phyloP scores from a whole-genome alignment of 1,284 basidiomycete species.

The Quambalaria eucalypti region DNA sequence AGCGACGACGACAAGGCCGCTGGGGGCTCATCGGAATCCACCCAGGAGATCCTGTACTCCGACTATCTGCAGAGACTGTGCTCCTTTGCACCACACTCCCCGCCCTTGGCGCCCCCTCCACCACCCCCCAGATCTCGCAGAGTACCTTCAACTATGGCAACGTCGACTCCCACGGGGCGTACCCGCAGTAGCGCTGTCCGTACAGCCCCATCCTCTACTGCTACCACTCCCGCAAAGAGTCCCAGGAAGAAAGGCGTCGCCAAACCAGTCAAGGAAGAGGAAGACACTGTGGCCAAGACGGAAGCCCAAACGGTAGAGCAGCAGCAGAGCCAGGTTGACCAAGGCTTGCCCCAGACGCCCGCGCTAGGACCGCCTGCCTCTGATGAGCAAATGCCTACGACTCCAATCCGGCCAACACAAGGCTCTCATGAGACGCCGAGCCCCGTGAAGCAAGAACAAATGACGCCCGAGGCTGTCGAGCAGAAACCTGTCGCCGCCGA shows the following conservation, averaged over 20 bases:
- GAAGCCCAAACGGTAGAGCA: no score
- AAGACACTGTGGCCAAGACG: no score
- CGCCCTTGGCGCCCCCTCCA: not conserved
- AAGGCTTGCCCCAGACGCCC: not conserved
- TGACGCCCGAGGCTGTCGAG: constrained; percentile 1
- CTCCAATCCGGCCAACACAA: no score
- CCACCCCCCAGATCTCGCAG: not conserved
- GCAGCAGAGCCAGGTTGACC: not conserved
- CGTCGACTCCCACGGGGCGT: constrained; percentile 21
- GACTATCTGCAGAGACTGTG: constrained; percentile 2
- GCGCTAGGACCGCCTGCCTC: no score
- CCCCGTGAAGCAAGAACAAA: not conserved
- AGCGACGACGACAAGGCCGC: not conserved
- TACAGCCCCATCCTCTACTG: not conserved
- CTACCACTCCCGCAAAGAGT: constrained; percentile 9
- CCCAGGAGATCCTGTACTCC: not conserved
- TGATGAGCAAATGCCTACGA: not conserved
- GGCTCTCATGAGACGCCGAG: no score
- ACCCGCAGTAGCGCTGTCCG: no score
- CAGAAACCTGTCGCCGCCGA: constrained; percentile 9
- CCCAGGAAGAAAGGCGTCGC: not conserved
- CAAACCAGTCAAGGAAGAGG: not conserved
- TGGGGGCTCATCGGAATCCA: not conserved
- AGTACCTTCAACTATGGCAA: constrained; percentile 10
- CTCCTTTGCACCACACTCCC: not conserved